Conservation (phyloP, 116 monocot species). For the Iris pallida region DNA sequence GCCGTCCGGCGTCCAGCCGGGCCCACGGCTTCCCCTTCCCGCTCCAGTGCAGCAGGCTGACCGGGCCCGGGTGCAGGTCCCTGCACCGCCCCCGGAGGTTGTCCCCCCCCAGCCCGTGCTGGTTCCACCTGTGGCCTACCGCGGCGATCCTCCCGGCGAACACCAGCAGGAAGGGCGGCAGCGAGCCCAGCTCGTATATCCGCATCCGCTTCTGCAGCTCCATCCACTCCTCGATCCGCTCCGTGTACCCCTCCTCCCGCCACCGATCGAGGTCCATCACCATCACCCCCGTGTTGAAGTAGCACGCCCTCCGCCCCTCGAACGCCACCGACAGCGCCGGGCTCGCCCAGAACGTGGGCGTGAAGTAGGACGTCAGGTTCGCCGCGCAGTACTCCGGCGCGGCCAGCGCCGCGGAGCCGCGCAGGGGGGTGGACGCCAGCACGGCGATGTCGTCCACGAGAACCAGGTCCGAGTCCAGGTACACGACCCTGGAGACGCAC, state of each 20-base stretch:
- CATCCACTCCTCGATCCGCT: conserved; percentile 75
- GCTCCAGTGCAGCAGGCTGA: conserved; percentile 75
- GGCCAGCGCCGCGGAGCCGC: conserved; percentile 33
- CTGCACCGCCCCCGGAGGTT: conserved; percentile 54
- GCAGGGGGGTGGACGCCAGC: conserved; percentile 38
- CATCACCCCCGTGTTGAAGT: conserved; percentile 88
- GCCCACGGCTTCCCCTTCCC: conserved; percentile 84
- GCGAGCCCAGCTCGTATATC: conserved; percentile 72
- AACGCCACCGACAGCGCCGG: conserved; percentile 42
- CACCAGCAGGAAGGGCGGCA: conserved; percentile 60
- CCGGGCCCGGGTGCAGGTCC: conserved; percentile 58
- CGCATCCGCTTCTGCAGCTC: conserved; percentile 60
- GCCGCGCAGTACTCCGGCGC: conserved; percentile 76
- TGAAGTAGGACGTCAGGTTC: conserved; percentile 72
- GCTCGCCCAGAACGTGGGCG: conserved; percentile 61
- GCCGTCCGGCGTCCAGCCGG: conserved; percentile 59
- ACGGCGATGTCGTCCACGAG: conserved; percentile 61
- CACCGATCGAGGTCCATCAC: conserved; percentile 63
- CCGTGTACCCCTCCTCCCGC: conserved; percentile 51
- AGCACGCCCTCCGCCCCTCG: conserved; percentile 43
- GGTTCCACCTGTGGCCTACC: conserved; percentile 80
- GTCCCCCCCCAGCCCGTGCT: conserved; percentile 79
- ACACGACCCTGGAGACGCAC: conserved; percentile 46
- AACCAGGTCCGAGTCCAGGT: conserved; percentile 71
- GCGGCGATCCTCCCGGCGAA: conserved; percentile 64